Base-by-base conservation (phyloP, 371 early-diverging fungal species). In the Actinomortierella ambigua region DNA sequence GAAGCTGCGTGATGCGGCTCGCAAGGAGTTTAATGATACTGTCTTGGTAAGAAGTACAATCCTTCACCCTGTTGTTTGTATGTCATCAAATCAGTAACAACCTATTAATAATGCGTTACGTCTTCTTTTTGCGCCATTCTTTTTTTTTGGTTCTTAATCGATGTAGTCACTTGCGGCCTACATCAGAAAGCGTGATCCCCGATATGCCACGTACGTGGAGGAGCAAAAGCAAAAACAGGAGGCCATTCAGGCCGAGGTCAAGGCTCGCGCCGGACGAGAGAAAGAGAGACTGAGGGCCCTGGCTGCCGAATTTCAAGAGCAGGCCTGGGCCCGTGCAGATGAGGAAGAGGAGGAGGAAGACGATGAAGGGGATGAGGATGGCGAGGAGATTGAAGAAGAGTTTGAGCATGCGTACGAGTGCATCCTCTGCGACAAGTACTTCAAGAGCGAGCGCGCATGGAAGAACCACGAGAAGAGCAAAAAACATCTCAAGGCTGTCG, bases 21-120 rank as follows among this genome's bases (percentile, higher is more conserved):
- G 88, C 44, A 83, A 85, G 26, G 95, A 94, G 62, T 98, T 90
- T 73, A 92, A 87, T 68, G 95, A 94, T 24, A 86, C 94, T 0
- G 92, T 98, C 1, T 57, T 85, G 59, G 87, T 85, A 86, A 75
- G 78, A 56, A 28, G 29, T 5, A 17, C 7, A 1, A 24, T 18
- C 34, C 34, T 11, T 34, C n/a, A n/a, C n/a, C n/a, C n/a, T n/a
- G n/a, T n/a, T n/a, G n/a, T n/a, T n/a, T n/a, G n/a, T n/a, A n/a
- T n/a, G n/a, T n/a, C n/a, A n/a, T n/a, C n/a, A n/a, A n/a, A n/a
- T n/a, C n/a, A n/a, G n/a, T n/a, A n/a, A n/a, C n/a, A n/a, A n/a
- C n/a, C n/a, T n/a, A n/a, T n/a, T n/a, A n/a, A n/a, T n/a, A n/a
- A n/a, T n/a, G n/a, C n/a, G n/a, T n/a, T n/a, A n/a, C 20, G 34